Evolutionary conservation across 1,139 yeast genomes (phyloP), one percentile per base, ranked within the genome.

Genomic region (Citeromyces hawaiiensis): DNA sequence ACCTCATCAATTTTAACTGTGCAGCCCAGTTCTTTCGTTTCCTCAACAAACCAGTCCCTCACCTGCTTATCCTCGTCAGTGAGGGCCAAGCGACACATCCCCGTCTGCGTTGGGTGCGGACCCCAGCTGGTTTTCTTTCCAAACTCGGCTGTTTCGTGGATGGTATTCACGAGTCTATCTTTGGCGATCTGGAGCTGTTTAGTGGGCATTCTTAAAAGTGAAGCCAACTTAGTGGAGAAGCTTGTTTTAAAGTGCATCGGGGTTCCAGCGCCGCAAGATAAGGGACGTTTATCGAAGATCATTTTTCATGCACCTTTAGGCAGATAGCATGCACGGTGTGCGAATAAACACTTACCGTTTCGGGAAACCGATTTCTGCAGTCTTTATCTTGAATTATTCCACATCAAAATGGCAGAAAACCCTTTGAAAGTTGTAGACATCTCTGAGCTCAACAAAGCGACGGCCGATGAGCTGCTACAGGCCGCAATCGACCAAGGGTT

Each of bases 51-150:
- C 87, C 87, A 80, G 46, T 78, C 79, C 41, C 81, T 66, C n/a
- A 80, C 80, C 32, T 61, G 53, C 47, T 76, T 76, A 49, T 80
- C 88, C 27, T 67, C 66, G 48, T 76, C 83, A 27, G 70, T 57
- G 15, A 80, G 64, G 0, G 86, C 73, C 38, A 80, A 58, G 46
- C 87, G 62, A 42, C 79, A 68, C 35, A 74, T 77, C 8, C 83
- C 83, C 11, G 81, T 74, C 44, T 76, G 68, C 4, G 76, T 71
- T 3, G 61, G 51, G 40, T 59, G 64, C n/a, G 68, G 51, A 36
- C 87, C 76, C 85, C 85, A 72, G 39, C 68, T 59, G 40, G 72
- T 70, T 48, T 69, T 72, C 9, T 83, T 79, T 5, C 87, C 86
- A 61, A 72, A 76, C 21, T 55, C 50, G 18, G 83, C 74, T 4